phyloP scores from a whole-genome alignment of 345 rosid species.

The Ceriops decandra region DNA sequence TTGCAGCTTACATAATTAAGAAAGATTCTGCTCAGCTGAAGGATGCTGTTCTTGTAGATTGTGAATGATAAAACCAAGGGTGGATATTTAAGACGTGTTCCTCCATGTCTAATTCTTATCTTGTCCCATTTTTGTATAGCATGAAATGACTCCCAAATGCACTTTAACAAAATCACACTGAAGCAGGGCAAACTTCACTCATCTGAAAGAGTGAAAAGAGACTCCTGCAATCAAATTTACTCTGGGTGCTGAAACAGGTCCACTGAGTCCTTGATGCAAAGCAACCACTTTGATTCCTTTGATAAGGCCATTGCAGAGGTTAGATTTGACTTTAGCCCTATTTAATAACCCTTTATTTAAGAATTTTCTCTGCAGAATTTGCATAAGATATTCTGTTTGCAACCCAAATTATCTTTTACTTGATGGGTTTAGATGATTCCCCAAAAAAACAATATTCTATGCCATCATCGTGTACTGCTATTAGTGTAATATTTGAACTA shows the following conservation, averaged over 20 bases:
- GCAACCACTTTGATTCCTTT: background rate
- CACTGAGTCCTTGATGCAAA: background rate
- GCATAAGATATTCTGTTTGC: too few relatives aligned
- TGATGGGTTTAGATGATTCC: too few relatives aligned
- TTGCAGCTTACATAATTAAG: background rate
- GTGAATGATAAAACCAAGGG: constrained; percentile 9
- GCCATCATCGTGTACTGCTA: too few relatives aligned
- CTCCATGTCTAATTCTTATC: background rate
- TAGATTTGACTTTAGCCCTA: background rate
- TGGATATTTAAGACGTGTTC: constrained; percentile 16
- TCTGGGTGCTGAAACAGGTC: background rate
- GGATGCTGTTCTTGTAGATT: background rate
- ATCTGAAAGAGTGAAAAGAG: background rate
- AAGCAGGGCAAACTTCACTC: background rate
- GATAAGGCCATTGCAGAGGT: background rate
- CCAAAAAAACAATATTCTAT: too few relatives aligned
- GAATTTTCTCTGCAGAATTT: too few relatives aligned
- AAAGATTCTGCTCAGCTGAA: constrained; percentile 6
- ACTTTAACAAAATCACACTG: background rate
- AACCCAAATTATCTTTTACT: too few relatives aligned
- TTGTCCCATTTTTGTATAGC: too few relatives aligned
- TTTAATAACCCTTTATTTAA: too few relatives aligned
- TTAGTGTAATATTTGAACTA: too few relatives aligned
- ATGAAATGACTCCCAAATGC: background rate
- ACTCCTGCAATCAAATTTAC: background rate